A percentile compares a stretch with the other conserved stretches of the same genome.
These are phyloP conservation scores for Rhizophora apiculata DNA, from an alignment of 345 rosid genomes.

Conservation along the genomic window DNA sequence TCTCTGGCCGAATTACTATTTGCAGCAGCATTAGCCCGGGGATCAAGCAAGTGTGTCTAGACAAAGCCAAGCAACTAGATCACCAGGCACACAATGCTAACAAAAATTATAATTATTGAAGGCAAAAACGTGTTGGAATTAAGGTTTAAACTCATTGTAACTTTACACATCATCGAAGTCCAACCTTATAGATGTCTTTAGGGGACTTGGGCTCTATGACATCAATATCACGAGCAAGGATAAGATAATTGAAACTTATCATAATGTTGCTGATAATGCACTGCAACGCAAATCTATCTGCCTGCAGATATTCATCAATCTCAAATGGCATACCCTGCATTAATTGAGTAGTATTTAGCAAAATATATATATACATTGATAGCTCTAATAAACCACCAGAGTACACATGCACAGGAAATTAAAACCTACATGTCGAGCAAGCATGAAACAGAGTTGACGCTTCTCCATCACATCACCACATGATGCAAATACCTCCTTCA, in stretches of 20 bases:
- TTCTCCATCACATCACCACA: constrained; percentile 58
- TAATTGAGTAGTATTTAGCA: constrained; percentile 13
- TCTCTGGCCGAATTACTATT: constrained; percentile 86
- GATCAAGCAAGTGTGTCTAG: constrained; percentile 92
- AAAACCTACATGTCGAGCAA: constrained; percentile 84
- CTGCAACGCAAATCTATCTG: constrained; percentile 59
- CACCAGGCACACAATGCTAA: not conserved
- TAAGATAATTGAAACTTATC: constrained; percentile 81
- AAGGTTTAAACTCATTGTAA: constrained; percentile 8
- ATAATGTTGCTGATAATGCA: constrained; percentile 75
- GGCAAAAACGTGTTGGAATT: too few species aligned
- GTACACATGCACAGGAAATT: not conserved
- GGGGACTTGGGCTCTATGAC: constrained; percentile 98
- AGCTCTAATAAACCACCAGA: not conserved
- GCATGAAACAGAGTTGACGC: constrained; percentile 85
- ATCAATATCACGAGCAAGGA: constrained; percentile 95
- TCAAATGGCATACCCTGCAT: constrained; percentile 65
- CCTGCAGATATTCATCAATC: constrained; percentile 60
- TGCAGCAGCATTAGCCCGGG: constrained; percentile 67
- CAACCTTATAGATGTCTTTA: constrained; percentile 93
- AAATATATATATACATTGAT: not conserved
- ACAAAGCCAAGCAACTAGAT: constrained; percentile 5
- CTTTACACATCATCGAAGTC: not conserved
- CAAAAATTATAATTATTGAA: too few species aligned
- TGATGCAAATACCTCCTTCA: constrained; percentile 69